Conservation (phyloP, 1,284 basidiomycete genomes). For the Wallemia ichthyophaga region DNA sequence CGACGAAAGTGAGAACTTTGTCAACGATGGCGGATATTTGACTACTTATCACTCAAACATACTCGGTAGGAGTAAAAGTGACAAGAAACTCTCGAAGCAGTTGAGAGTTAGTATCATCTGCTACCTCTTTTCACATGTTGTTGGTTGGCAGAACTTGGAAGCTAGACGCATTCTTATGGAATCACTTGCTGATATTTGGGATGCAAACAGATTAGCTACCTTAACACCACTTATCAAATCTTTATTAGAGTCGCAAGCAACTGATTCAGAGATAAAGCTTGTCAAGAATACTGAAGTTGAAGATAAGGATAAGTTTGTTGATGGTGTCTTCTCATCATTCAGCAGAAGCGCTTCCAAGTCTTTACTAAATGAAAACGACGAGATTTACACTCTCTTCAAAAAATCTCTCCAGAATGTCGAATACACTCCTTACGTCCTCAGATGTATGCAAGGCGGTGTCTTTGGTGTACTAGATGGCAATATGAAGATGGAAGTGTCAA, state of each 20-base stretch:
- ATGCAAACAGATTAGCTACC: constrained; percentile 31
- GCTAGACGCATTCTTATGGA: constrained; percentile 30
- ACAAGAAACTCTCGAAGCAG: constrained; percentile 27
- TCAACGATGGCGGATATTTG: constrained; percentile 35
- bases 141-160: constrained; percentile 24
- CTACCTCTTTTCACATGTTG: constrained; percentile 53
- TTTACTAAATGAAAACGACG: constrained; percentile 21
- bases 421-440: constrained; percentile 10
- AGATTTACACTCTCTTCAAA: constrained; percentile 24
- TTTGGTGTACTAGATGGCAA: constrained; percentile 24
- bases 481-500: constrained; percentile 26
- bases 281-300: constrained; percentile 8
- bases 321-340: constrained; percentile 26
- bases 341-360: constrained; percentile 21
- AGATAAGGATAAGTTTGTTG: constrained; percentile 16
- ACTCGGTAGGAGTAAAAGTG: constrained; percentile 21
- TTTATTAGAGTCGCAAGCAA: constrained; percentile 14
- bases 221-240: constrained; percentile 29
- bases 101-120: constrained; percentile 39
- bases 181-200: constrained; percentile 29
- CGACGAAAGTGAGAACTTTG: constrained; percentile 28
- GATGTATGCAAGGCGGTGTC: constrained; percentile 23
- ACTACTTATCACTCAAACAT: constrained; percentile 30
- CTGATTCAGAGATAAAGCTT: constrained; percentile 6
- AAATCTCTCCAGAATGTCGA: constrained; percentile 23